phyloP scores from a whole-genome alignment of 176 grass and related monocot genomes.

The Echinochloa phyllopogon region DNA sequence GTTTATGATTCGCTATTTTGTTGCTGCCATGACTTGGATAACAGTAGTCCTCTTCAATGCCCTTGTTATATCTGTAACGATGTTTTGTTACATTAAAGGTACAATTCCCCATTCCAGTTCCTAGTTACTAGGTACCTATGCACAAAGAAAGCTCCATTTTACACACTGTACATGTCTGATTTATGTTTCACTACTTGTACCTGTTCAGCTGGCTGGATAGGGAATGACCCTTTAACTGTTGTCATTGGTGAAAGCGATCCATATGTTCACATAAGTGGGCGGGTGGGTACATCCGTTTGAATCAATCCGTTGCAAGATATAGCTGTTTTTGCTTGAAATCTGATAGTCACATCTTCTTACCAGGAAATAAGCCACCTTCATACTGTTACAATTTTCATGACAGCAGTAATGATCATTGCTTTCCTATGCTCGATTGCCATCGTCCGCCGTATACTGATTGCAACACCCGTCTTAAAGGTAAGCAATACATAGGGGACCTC shows the following conservation, averaged over 20 bases:
- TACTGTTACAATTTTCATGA: slow-evolving; percentile 80
- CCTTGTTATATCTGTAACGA: slow-evolving; percentile 92
- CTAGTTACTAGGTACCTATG: slow-evolving; percentile 7
- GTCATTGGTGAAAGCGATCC: slow-evolving; percentile 92
- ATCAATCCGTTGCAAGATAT: slow-evolving; percentile 15
- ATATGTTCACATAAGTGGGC: slow-evolving; percentile 82
- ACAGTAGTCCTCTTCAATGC: slow-evolving; percentile 93
- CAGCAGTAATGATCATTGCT: slow-evolving; percentile 87
- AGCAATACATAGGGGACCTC: background rate
- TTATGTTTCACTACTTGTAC: slow-evolving; percentile 15
- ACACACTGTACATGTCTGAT: background rate
- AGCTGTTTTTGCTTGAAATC: slow-evolving; percentile 30
- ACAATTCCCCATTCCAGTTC: background rate
- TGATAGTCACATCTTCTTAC: slow-evolving; percentile 33
- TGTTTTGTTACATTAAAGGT: slow-evolving; percentile 99
- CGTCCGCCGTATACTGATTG: slow-evolving; percentile 80
- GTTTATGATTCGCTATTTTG: slow-evolving; percentile 96
- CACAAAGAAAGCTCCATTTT: background rate
- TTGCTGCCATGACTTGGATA: slow-evolving; percentile 97
- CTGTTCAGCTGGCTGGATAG: slow-evolving; percentile 95
- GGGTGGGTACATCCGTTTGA: slow-evolving; percentile 52
- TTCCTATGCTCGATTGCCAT: slow-evolving; percentile 90
- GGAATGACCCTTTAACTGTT: slow-evolving; percentile 88
- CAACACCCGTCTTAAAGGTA: slow-evolving; percentile 95
- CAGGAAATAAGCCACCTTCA: slow-evolving; percentile 95